Evolutionary conservation across 805 yeast species (phyloP).

Genomic region (Kodamaea lidongshanica): DNA sequence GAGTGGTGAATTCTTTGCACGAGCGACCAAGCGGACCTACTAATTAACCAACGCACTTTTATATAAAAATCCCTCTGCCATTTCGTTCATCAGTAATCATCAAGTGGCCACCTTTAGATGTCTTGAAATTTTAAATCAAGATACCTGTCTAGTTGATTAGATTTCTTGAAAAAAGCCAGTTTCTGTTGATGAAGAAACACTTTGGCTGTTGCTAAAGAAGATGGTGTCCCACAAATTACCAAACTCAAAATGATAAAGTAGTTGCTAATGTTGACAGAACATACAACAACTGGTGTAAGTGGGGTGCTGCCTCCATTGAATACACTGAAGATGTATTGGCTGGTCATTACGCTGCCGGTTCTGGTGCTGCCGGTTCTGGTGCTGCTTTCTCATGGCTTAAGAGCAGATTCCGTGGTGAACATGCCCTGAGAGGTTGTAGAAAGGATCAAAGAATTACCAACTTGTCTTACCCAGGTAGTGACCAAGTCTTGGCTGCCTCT

Average conservation of each 20-base stretch:
- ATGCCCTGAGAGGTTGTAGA: constrained; percentile 14
- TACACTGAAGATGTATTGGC: constrained; percentile 19
- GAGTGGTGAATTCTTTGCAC: no score
- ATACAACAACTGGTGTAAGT: constrained; percentile 24
- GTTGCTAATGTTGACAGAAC: constrained; percentile 9
- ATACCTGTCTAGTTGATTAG: no score
- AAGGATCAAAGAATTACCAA: constrained; percentile 37
- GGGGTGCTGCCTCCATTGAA: constrained; percentile 24
- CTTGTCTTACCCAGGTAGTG: constrained; percentile 36
- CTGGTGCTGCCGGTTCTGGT: constrained; percentile 10
- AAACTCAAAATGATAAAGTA: constrained; percentile 9
- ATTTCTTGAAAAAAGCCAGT: no score
- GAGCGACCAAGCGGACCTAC: no score
- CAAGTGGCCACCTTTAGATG: no score
- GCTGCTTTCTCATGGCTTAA: constrained; percentile 17
- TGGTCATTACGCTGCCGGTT: constrained; percentile 23
- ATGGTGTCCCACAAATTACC: constrained; percentile 10
- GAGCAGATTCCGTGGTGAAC: constrained; percentile 13
- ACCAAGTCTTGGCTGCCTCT: background rate
- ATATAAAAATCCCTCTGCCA: no score
- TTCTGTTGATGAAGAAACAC: no score
- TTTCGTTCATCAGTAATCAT: no score
- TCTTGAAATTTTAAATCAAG: no score
- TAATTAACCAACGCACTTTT: no score
- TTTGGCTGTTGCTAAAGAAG: constrained; percentile 13